Percentiles rank a stretch among this genome's conserved stretches.
These are phyloP conservation scores for Rhizopogon vinicolor DNA, from an alignment of 768 basidiomycete genomes.

Conservation along the genomic window DNA sequence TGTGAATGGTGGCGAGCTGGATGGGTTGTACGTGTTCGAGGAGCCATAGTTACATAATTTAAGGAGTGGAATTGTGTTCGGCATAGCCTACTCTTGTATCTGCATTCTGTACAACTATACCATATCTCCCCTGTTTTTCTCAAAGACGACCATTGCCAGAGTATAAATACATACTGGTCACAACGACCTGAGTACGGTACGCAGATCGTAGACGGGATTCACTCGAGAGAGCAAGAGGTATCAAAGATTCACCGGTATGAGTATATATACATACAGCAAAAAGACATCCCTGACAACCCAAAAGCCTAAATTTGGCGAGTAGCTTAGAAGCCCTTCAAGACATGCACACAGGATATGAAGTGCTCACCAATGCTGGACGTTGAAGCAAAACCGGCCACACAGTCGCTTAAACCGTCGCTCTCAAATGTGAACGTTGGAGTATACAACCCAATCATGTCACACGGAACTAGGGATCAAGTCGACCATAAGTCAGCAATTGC, in stretches of 20 bases:
- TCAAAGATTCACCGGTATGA: too few species aligned
- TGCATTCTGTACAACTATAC: constrained; percentile 6
- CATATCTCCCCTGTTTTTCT: background rate
- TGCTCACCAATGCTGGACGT: constrained; percentile 2
- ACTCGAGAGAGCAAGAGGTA: too few species aligned
- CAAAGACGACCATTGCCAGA: too few species aligned
- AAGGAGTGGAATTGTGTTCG: background rate
- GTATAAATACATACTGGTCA: background rate
- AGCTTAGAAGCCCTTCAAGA: too few species aligned
- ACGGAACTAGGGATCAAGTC: background rate
- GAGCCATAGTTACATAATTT: background rate
- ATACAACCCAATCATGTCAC: constrained; percentile 18
- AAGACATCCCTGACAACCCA: constrained; percentile 33
- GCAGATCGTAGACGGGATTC: too few species aligned
- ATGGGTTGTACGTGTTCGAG: constrained; percentile 28
- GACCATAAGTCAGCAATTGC: background rate
- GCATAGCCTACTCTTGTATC: constrained; percentile 3
- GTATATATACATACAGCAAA: constrained; percentile 23
- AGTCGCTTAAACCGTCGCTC: constrained; percentile 16
- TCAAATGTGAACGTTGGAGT: constrained; percentile 6
- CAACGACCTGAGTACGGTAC: too few species aligned
- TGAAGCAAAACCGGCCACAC: constrained; percentile 32
- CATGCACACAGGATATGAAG: background rate
- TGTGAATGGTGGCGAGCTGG: constrained; percentile 26
- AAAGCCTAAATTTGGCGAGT: constrained; percentile 10